A percentile compares a stretch with the other conserved stretches of the same genome.
Conservation (phyloP, 495 filamentous ascomycete genomes). For the Lasiosphaeriaceae sp. region DNA sequence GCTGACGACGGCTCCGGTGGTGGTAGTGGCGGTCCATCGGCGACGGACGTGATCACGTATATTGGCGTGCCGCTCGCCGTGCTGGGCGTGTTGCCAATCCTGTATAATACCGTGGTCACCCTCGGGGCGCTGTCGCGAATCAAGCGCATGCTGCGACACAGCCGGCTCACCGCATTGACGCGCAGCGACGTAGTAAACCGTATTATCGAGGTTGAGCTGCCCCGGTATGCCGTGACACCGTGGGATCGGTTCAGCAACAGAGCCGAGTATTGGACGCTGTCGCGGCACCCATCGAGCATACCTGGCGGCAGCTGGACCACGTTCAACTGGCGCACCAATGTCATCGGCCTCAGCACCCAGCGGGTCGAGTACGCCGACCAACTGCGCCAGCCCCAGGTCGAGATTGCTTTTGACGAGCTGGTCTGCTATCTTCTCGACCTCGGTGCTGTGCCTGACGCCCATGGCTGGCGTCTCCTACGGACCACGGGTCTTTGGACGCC, state of each 20-base stretch:
- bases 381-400: conserved; percentile 60
- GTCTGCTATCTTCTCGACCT: conserved; percentile 59
- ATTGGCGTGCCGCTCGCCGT: conserved; percentile 63
- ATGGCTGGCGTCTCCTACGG: conserved; percentile 55
- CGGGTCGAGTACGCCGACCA: conserved; percentile 63
- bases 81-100: conserved; percentile 62
- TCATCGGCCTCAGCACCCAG: conserved; percentile 56
- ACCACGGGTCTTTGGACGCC: conserved; percentile 62
- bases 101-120: conserved; percentile 55
- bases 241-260: conserved; percentile 49
- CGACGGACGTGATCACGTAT: conserved; percentile 46
- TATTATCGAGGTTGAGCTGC: conserved; percentile 63
- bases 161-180: conserved; percentile 52
- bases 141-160: conserved; percentile 50
- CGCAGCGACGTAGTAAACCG: conserved; percentile 60
- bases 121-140: conserved; percentile 54
- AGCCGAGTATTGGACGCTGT: conserved; percentile 53
- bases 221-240: conserved; percentile 58
- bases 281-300: conserved; percentile 42
- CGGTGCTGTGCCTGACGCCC: conserved; percentile 56
- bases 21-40: too few species aligned
- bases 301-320: conserved; percentile 60
- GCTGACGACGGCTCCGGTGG: not conserved
- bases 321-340: conserved; percentile 60
- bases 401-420: conserved; percentile 59